Percentiles rank a stretch among this genome's conserved stretches.
phyloP scores from a whole-genome alignment of 2,329 filamentous ascomycete species.

The Fusarium anthophilum region DNA sequence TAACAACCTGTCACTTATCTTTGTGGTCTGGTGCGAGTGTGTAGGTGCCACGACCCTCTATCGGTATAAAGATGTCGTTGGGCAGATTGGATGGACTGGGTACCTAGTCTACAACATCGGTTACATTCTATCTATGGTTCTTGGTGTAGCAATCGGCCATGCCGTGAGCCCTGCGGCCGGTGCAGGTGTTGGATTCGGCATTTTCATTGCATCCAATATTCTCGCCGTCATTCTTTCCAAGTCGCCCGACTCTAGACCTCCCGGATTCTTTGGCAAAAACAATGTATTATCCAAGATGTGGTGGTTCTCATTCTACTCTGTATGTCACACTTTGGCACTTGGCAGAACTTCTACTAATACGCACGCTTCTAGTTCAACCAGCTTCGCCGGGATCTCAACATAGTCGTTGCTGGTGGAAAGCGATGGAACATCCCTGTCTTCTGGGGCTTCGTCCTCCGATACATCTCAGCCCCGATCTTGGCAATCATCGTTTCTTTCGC shows the following conservation, averaged over 20 bases:
- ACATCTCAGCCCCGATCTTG: neutral
- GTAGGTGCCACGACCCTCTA: neutral
- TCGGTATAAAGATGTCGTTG: neutral
- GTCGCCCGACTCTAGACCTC: neutral
- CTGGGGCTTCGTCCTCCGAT: neutral
- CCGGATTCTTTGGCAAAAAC: neutral
- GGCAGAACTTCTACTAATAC: neutral
- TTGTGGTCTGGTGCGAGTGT: neutral
- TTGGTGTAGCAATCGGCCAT: neutral
- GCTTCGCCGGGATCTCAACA: neutral
- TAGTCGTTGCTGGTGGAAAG: neutral
- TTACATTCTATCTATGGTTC: neutral
- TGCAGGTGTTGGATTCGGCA: neutral
- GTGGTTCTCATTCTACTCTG: neutral
- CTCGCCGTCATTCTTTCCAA: neutral
- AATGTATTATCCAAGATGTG: neutral
- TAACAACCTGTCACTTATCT: neutral
- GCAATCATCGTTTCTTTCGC: neutral
- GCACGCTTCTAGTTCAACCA: neutral
- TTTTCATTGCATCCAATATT: neutral
- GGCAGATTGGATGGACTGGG: neutral
- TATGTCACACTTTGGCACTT: neutral
- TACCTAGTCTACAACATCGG: neutral
- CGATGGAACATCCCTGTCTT: neutral
- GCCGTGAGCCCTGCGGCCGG: neutral